Base-by-base conservation (phyloP, 139 green algal species). In the Chlamydomonas sphaeroides region DNA sequence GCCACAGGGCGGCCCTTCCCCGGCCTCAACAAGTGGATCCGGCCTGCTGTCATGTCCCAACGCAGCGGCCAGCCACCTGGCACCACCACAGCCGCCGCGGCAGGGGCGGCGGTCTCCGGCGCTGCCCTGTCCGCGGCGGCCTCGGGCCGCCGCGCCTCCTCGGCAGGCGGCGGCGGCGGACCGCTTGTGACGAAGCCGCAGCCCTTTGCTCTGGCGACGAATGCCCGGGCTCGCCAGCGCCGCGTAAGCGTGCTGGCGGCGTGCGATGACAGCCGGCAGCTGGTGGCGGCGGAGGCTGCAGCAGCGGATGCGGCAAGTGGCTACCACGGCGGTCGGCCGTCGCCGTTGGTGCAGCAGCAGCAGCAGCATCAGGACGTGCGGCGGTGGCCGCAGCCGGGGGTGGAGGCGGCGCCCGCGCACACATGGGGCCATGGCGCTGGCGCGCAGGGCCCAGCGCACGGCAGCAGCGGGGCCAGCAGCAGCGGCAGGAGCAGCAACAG, bases 11-110 rank as follows among this genome's bases (percentile, higher is more conserved):
- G 36, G 33, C 32, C 72, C 30, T 82, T 82, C 42, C 75, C 75
- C 21, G 75, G 75, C 61, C 75, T 82, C n/a, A 82, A 82, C 75
- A 65, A 65, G 25, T 82, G 62, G 61, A 65, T 82, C 23, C 62
- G 75, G 1, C 75, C 75, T 3, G 26, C 33, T 33, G 21, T 33
- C 20, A 62, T 62, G 56, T 6, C 6, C 3, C 53, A 30, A 5
- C 53, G 20, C 15, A 30, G 23, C 53, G 21, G 21, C 53, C 25
- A 30, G 21, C 53, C 21, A 14, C 15, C 53, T 18, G 15, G 21
- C 53, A 18, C 53, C 20, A 10, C 45, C 45, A 14, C 45, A 53
- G 45, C 45, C 33, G 65, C 41, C 45, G 62, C 2, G n/a, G 5
- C 4, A 3, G 33, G 17, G 39, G 63, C 6, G 33, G 35, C 20